These are phyloP conservation scores for Pogostemon cablin DNA, from an alignment of 257 asterid genomes.

Conservation along the genomic window DNA sequence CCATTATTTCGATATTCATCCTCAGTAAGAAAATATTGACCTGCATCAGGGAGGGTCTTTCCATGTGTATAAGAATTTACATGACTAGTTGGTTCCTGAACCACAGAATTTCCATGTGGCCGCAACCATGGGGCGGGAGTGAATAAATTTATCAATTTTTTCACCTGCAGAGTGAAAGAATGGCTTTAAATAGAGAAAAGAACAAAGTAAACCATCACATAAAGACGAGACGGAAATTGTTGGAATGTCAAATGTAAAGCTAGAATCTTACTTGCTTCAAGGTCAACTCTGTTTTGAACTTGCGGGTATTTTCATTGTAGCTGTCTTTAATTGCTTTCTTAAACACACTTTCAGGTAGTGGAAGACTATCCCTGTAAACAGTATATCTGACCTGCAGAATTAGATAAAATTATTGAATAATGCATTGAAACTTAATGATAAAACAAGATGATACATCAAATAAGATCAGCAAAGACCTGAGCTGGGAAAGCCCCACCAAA, in stretches of 20 bases:
- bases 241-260: slow-evolving; percentile 7
- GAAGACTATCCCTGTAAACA: slow-evolving; percentile 65
- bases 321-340: slow-evolving; percentile 78
- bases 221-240: background rate
- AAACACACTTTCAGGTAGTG: slow-evolving; percentile 75
- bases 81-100: slow-evolving; percentile 33
- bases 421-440: slow-evolving; percentile 24
- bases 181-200: slow-evolving; percentile 13
- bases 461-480: slow-evolving; percentile 57
- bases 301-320: slow-evolving; percentile 67
- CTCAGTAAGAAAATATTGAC: slow-evolving; percentile 59
- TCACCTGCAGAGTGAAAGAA: slow-evolving; percentile 53
- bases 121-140: slow-evolving; percentile 53
- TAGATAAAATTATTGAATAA: slow-evolving; percentile 20
- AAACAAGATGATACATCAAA: slow-evolving; percentile 9
- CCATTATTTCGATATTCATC: slow-evolving; percentile 77
- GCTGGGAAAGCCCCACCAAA: slow-evolving; percentile 89
- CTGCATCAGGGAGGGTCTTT: slow-evolving; percentile 33
- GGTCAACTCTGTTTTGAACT: slow-evolving; percentile 77
- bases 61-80: slow-evolving; percentile 33
- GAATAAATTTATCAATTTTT: slow-evolving; percentile 51
- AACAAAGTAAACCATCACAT: background rate
- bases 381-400: slow-evolving; percentile 67
- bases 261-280: slow-evolving; percentile 59
- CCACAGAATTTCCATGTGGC: slow-evolving; percentile 38